Evolutionary conservation across 2,329 filamentous ascomycete species (phyloP), one percentile per base, ranked within the genome.

Genomic region (Hypoxylon sp.): DNA sequence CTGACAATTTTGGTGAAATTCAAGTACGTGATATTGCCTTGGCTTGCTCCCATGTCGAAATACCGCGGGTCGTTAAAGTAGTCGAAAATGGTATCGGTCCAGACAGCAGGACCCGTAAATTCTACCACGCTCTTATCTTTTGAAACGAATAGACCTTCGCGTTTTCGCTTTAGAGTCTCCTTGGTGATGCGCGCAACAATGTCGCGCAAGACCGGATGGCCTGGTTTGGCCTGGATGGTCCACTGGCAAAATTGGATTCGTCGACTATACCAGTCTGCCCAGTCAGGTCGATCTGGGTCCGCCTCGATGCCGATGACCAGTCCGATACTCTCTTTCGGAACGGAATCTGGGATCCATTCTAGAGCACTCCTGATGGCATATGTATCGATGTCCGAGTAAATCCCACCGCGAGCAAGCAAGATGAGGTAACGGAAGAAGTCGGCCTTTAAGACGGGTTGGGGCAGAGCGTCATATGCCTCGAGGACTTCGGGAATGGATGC

Each of bases 241-340:
- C 96, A 99, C 78, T 99, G 96, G 80, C 96, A 99, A 80, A 99
- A 98, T 77, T 98, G 96, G 65, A 99, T 94, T 68, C 95, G 88
- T 64, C 96, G 91, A 68, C 93, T 96, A 82, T 98, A 99, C 96
- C 95, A 98, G 1, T 97, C 84, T 33, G 88, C 86, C 96, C 96
- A 99, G 78, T 99, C 96, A 2, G 88, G 87, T 49, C 96, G 88
- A 78, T 98, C 93, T 0, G 96, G 93, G 76, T 99, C 96, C 3
- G 96, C 96, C 81, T 99, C 96, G 70, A 99, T 97, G 63, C 96
- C 96, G 73, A 98, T 85, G 38, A 99, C 90, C 68, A 99, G 84
- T 8, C 96, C 96, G 71, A 98, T 86, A 1, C 89, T 87, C 67
- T 90, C 88, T 68, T 89, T 87, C 49, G 95, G 90, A 42, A 98